These are phyloP conservation scores for Cynanchum wilfordii DNA, from an alignment of 257 asterid species.

Conservation along the genomic window DNA sequence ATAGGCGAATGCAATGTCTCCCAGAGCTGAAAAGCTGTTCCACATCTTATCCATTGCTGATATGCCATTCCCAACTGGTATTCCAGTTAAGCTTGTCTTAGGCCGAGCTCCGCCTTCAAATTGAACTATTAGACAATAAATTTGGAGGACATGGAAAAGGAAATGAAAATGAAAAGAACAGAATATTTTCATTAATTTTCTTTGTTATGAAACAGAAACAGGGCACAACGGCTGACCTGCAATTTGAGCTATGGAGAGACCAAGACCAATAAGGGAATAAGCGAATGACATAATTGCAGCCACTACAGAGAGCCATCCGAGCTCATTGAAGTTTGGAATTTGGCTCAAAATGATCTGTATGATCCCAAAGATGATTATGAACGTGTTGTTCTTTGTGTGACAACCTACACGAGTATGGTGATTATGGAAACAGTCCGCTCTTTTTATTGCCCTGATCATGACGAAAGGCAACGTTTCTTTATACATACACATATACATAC, in stretches of 20 bases:
- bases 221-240: slow-evolving; percentile 12
- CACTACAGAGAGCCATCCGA: slow-evolving; percentile 28
- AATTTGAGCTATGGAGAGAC: slow-evolving; percentile 28
- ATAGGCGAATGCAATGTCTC: slow-evolving; percentile 70
- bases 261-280: slow-evolving; percentile 32
- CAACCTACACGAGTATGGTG: slow-evolving; percentile 19
- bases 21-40: slow-evolving; percentile 56
- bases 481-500: not conserved
- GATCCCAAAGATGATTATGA: slow-evolving; percentile 21
- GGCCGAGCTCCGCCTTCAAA: slow-evolving; percentile 24
- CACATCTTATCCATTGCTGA: slow-evolving; percentile 55
- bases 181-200: not conserved
- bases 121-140: not conserved
- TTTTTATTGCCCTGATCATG: slow-evolving; percentile 26
- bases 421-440: slow-evolving; percentile 31
- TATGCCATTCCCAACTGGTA: slow-evolving; percentile 28
- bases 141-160: too few relatives aligned
- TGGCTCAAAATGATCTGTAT: slow-evolving; percentile 28
- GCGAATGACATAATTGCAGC: slow-evolving; percentile 39
- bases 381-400: slow-evolving; percentile 24
- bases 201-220: not conserved
- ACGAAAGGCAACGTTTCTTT: not conserved
- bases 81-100: slow-evolving; percentile 47
- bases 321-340: slow-evolving; percentile 31
- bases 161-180: not conserved